A percentile compares a stretch with the other conserved stretches of the same genome.
Conservation (phyloP, 192 early-diverging fungal species). For the Allomyces macrogynus region DNA sequence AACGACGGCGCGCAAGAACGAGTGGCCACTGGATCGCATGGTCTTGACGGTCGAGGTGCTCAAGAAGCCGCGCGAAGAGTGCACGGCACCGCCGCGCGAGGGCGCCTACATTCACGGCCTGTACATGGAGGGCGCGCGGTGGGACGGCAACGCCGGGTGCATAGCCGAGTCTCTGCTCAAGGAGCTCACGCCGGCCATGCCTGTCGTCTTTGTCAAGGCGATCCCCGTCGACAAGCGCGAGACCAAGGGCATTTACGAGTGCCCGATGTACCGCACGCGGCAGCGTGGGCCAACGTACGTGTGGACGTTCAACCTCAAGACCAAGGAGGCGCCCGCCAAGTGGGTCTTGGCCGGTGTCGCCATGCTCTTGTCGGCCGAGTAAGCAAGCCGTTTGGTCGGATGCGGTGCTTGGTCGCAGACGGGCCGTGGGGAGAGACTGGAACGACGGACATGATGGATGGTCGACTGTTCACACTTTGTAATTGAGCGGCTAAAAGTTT, state of each 20-base stretch:
- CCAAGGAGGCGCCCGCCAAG: conserved; percentile 7
- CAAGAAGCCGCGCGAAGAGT: conserved; percentile 17
- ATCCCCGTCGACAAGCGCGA: not conserved
- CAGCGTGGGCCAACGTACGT: conserved; percentile 31
- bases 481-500: too few relatives aligned
- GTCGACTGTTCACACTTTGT: too few relatives aligned
- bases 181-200: conserved; percentile 38
- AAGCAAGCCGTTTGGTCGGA: too few relatives aligned
- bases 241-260: not conserved
- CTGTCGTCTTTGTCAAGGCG: not conserved
- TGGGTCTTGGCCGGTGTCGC: conserved; percentile 18
- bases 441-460: too few relatives aligned
- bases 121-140: conserved; percentile 36
- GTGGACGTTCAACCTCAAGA: conserved; percentile 26
- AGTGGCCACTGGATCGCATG: conserved; percentile 38
- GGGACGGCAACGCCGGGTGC: conserved; percentile 25
- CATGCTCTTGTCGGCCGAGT: conserved; percentile 9
- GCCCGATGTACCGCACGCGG: not conserved
- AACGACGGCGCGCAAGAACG: conserved; percentile 33
- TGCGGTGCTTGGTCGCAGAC: too few relatives aligned
- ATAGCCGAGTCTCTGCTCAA: conserved; percentile 37
- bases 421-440: too few relatives aligned
- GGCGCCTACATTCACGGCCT: conserved; percentile 33
- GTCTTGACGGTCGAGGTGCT: conserved; percentile 22
- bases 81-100: conserved; percentile 16